Percentiles rank a stretch among this genome's conserved stretches.
These are phyloP conservation scores for Eucalyptus sp. DNA, from an alignment of 345 rosid species.

Conservation along the genomic window DNA sequence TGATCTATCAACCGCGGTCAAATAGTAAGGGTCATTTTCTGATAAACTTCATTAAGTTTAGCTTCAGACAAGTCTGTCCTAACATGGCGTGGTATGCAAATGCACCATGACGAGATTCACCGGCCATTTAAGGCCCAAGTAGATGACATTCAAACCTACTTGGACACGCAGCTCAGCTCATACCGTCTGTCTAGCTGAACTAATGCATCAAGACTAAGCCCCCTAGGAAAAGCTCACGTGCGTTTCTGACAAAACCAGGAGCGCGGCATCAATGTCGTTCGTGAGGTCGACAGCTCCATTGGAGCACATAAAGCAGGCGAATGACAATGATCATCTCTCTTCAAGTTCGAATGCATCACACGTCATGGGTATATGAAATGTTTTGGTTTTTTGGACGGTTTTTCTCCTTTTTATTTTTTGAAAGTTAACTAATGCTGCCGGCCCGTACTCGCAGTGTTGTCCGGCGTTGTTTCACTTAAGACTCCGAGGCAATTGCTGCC, in stretches of 20 bases:
- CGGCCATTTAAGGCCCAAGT: background rate
- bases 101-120: background rate
- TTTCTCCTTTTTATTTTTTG: background rate
- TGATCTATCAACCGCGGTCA: background rate
- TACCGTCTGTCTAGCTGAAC: background rate
- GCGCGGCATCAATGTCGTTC: background rate
- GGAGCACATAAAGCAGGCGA: background rate
- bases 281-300: background rate
- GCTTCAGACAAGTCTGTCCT: background rate
- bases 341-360: background rate
- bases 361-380: background rate
- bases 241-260: background rate
- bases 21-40: background rate
- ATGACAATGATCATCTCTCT: background rate
- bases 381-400: background rate
- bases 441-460: background rate
- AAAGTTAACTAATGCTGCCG: background rate
- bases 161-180: background rate
- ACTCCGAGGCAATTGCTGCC: background rate
- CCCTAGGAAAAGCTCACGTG: background rate
- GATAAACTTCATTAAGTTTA: background rate
- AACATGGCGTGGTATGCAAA: background rate
- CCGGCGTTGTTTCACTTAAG: background rate
- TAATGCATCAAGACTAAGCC: background rate
- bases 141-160: background rate